phyloP scores from a whole-genome alignment of 2,329 filamentous ascomycete genomes.

The Penicillium sclerotigenum region DNA sequence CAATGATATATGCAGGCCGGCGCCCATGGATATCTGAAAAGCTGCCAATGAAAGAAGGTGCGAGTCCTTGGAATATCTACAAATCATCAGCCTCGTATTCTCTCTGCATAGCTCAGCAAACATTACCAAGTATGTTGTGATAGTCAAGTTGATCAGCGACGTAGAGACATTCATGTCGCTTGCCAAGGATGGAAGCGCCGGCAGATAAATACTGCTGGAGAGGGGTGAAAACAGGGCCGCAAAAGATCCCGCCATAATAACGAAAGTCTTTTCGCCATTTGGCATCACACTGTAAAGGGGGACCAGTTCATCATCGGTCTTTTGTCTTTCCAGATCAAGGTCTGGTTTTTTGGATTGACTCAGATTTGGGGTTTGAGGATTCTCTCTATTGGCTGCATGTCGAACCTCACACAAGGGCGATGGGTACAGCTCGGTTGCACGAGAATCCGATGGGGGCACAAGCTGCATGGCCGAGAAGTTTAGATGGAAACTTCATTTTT shows the following conservation, averaged over 20 bases:
- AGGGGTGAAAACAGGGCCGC: conserved; percentile 15
- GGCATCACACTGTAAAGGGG: conserved; percentile 4
- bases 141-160: conserved; percentile 27
- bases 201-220: conserved; percentile 36
- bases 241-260: conserved; percentile 11
- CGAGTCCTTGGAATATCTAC: conserved; percentile 58
- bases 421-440: not conserved
- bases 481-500: not conserved
- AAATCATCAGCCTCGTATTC: not conserved
- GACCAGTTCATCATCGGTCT: not conserved
- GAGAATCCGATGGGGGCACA: not conserved
- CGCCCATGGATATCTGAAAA: conserved; percentile 61
- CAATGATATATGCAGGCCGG: conserved; percentile 59
- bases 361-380: not conserved
- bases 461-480: not conserved
- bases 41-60: conserved; percentile 56
- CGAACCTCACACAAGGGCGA: too few relatives aligned
- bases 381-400: not conserved
- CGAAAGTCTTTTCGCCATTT: conserved; percentile 9
- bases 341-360: not conserved
- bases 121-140: conserved; percentile 45
- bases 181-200: conserved; percentile 36
- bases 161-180: conserved; percentile 28
- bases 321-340: not conserved
- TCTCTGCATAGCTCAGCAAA: not conserved